Evolutionary conservation across 2,329 filamentous ascomycete species (phyloP).

Genomic region (Fusarium poae): DNA sequence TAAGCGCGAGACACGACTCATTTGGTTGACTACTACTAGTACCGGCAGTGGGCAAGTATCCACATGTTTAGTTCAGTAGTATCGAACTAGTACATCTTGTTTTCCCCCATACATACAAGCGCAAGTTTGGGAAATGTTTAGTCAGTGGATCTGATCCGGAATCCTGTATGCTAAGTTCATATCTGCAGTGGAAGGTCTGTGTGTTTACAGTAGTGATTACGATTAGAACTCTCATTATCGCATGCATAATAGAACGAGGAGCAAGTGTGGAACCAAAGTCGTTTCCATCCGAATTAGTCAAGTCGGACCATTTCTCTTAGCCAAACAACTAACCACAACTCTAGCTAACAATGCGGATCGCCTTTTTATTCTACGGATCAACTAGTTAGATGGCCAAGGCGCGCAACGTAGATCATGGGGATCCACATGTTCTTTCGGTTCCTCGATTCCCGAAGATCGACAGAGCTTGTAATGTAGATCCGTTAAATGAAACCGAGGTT

Average conservation of each 20-base stretch:
- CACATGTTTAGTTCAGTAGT: not conserved
- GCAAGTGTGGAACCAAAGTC: not conserved
- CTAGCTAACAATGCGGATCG: not conserved
- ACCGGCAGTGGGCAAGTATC: not conserved
- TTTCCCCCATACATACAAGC: no score
- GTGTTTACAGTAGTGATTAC: no score
- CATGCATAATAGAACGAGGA: not conserved
- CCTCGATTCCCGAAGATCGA: not conserved
- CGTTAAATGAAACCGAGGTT: not conserved
- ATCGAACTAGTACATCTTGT: not conserved
- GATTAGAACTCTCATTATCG: no score
- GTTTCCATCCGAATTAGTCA: not conserved
- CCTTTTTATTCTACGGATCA: not conserved
- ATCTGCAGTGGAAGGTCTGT: not conserved
- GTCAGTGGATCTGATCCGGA: not conserved
- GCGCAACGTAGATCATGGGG: not conserved
- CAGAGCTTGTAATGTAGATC: not conserved
- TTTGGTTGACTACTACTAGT: not conserved
- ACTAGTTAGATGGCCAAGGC: not conserved
- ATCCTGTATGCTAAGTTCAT: not conserved
- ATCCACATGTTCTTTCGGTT: not conserved
- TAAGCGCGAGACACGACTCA: not conserved
- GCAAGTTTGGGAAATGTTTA: not conserved
- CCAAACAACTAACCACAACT: not conserved
- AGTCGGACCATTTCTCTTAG: not conserved